Evolutionary conservation across 257 asterid genomes (phyloP).

Genomic region (Capsicum baccatum): DNA sequence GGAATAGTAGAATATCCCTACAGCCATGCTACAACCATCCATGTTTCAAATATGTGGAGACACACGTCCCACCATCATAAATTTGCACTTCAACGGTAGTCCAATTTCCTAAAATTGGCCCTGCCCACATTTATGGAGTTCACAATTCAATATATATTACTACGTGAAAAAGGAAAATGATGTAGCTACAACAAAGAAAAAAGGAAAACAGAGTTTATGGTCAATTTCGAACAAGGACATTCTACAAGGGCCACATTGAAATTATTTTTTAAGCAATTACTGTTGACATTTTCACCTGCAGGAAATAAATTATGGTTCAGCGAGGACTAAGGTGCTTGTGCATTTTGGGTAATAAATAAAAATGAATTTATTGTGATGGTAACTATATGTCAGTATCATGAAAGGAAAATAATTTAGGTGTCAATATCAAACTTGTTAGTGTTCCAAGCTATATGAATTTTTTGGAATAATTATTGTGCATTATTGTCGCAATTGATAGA

Average conservation of each 20-base stretch:
- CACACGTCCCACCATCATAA: neutral
- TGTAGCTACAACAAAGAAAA: neutral
- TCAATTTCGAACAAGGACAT: neutral
- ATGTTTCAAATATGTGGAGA: neutral
- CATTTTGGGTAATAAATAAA: conserved; percentile 14
- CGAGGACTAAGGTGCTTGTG: neutral
- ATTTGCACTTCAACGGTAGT: conserved; percentile 15
- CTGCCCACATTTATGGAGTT: neutral
- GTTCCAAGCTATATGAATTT: neutral
- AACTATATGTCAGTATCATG: conserved; percentile 11
- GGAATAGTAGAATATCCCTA: neutral
- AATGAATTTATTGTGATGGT: neutral
- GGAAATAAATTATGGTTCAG: neutral
- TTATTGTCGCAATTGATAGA: neutral
- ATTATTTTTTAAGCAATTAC: conserved; percentile 1
- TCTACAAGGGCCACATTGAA: neutral
- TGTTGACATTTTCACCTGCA: neutral
- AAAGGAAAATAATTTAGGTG: neutral
- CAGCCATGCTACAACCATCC: neutral
- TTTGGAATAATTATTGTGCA: neutral
- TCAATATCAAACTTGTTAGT: neutral
- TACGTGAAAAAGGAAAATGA: neutral
- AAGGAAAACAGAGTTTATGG: too few relatives aligned
- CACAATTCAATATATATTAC: neutral
- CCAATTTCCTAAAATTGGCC: neutral